A percentile compares a stretch with the other conserved stretches of the same genome.
Conservation (phyloP, 73 alveolate species). For the Blepharisma japonicum region DNA sequence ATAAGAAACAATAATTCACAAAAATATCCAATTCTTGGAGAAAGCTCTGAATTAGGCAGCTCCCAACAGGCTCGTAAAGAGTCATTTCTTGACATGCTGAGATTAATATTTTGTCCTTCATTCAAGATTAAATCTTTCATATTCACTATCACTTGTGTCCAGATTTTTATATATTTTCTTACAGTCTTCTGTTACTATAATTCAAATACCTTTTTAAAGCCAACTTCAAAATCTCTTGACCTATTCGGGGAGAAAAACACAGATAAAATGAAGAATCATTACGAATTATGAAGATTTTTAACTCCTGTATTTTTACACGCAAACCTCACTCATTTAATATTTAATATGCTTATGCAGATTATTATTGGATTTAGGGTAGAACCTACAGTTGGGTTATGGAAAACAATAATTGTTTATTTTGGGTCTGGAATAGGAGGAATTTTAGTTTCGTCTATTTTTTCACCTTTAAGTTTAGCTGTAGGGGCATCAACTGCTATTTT, state of each 20-base stretch:
- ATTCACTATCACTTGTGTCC: no score
- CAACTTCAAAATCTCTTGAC: no score
- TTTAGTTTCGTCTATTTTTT: not conserved
- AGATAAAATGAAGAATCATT: not conserved
- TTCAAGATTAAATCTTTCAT: no score
- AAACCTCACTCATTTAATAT: not conserved
- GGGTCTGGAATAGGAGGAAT: slow-evolving; percentile 16
- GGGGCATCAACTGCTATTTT: slow-evolving; percentile 10
- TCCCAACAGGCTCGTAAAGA: no score
- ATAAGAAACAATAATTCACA: not conserved
- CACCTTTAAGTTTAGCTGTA: not conserved
- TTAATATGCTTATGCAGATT: not conserved
- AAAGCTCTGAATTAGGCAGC: no score
- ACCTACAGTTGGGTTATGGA: not conserved
- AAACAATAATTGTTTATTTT: not conserved
- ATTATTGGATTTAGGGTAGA: not conserved
- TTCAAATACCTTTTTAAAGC: no score
- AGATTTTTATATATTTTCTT: no score
- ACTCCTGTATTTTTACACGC: slow-evolving; percentile 1
- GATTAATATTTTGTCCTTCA: no score
- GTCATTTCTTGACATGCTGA: no score
- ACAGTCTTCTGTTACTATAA: no score
- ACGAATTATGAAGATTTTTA: slow-evolving; percentile 2
- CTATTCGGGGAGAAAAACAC: no score
- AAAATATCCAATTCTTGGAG: no score